Percentiles rank a stretch among this genome's conserved stretches.
phyloP scores from a whole-genome alignment of 2,329 filamentous ascomycete species.

The Neonectria ditissima region DNA sequence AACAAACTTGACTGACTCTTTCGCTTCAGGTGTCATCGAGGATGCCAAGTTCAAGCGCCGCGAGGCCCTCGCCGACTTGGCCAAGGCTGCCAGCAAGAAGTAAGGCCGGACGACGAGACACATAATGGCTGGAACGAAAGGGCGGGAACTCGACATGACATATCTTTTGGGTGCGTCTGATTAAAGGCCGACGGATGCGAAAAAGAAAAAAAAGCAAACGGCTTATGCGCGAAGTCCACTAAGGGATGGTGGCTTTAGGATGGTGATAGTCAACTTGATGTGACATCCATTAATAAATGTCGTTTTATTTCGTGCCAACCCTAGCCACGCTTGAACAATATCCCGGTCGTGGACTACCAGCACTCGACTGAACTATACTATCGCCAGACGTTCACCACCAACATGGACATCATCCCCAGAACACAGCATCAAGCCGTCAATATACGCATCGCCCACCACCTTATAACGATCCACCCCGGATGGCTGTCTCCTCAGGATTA shows the following conservation, averaged over 20 bases:
- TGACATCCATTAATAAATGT: not conserved
- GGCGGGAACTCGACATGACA: not conserved
- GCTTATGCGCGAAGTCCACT: not conserved
- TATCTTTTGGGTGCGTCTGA: not conserved
- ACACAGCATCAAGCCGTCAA: not conserved
- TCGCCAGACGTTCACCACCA: not conserved
- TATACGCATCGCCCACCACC: not conserved
- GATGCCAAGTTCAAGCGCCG: constrained; percentile 83
- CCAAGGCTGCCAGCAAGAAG: constrained; percentile 57
- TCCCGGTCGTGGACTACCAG: too few relatives aligned
- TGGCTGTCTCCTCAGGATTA: not conserved
- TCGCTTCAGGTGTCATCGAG: constrained; percentile 72
- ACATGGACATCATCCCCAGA: not conserved
- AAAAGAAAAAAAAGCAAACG: not conserved
- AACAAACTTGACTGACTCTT: constrained; percentile 26
- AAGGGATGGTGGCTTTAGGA: not conserved
- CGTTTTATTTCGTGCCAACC: too few relatives aligned
- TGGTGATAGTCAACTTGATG: not conserved
- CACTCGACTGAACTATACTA: not conserved
- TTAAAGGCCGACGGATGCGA: not conserved
- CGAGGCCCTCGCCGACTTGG: constrained; percentile 76
- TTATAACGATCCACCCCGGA: not conserved
- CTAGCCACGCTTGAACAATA: too few relatives aligned
- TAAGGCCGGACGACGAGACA: constrained; percentile 20
- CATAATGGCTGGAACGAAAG: not conserved